Evolutionary conservation across 73 alveolate species (phyloP), one percentile per base, ranked within the genome.

Genomic region (Paramecium bursaria): DNA sequence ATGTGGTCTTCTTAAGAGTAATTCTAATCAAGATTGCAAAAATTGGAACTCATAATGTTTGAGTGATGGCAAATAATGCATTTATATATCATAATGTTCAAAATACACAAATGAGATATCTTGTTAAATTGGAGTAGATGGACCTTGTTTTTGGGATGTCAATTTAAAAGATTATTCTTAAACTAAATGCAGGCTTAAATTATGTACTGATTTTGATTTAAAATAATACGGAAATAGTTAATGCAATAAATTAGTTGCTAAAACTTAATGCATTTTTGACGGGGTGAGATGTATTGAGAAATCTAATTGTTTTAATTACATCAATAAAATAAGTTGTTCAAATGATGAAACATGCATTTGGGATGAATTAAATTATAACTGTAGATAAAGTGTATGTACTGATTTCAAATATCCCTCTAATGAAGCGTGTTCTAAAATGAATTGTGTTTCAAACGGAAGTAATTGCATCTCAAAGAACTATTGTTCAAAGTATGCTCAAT

Each of bases 351-450:
- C 22, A 4, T 67, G 82, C 13, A 19, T 33, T 15, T 67, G 82
- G 82, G 33, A 17, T 10, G 27, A 3, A 21, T 25, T 11, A 5
- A 11, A 39, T 39, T 39, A 21, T 4, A 22, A 14, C 21, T 67
- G 82, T 67, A 31, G 60, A 39, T n/a, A 15, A 11, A 67, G 82
- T 17, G 7, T 17, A 35, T 67, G 82, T 42, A 67, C 31, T 4
- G 82, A 67, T 35, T 21, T 67, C 26, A 39, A 57, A 11, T 25
- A 33, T 15, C 19, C 82, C 21, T 67, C 33, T 21, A 31, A 35
- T 19, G 82, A 67, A 67, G 23, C 49, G 13, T 35, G 82, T n/a
- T 67, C n/a, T n/a, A n/a, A n/a, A n/a, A n/a, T n/a, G n/a, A n/a
- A n/a, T n/a, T 67, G 82, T 39, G 27, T 67, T 10, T 67, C 82